Conservation (phyloP, 805 yeast genomes). For the Brettanomyces naardenensis region DNA sequence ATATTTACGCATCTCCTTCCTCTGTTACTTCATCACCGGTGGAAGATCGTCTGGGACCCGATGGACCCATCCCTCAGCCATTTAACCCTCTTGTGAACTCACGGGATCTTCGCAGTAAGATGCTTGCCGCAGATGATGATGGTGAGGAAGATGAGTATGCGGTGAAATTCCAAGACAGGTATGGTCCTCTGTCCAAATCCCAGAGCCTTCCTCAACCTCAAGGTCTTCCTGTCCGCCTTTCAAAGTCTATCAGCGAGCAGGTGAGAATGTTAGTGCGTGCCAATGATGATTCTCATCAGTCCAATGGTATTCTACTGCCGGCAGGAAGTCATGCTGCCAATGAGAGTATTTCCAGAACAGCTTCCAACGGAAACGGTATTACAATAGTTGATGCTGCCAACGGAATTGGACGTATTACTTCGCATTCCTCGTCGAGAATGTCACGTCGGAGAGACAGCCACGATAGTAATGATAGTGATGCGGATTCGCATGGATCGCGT, state of each 20-base stretch:
- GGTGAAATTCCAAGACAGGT: slow-evolving; percentile 17
- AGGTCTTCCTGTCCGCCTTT: slow-evolving; percentile 16
- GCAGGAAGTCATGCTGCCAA: slow-evolving; percentile 4
- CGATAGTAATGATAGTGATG: slow-evolving; percentile 43
- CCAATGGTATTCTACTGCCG: slow-evolving; percentile 26
- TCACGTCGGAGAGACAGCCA: slow-evolving; percentile 3
- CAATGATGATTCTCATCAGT: slow-evolving; percentile 23
- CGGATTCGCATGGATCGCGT: slow-evolving; percentile 65
- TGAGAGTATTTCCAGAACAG: neutral
- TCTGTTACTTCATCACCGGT: neutral
- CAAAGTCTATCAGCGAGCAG: slow-evolving; percentile 37
- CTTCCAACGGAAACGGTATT: neutral
- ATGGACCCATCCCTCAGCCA: slow-evolving; percentile 9
- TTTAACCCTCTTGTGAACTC: slow-evolving; percentile 16
- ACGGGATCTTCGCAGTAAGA: slow-evolving; percentile 22
- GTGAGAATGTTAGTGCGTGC: slow-evolving; percentile 29
- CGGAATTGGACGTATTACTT: neutral
- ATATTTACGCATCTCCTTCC: neutral
- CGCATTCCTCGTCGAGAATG: neutral
- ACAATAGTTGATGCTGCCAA: neutral
- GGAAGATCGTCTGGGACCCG: slow-evolving; percentile 1
- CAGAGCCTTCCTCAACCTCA: neutral
- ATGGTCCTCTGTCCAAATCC: slow-evolving; percentile 3
- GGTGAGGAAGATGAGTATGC: slow-evolving; percentile 23
- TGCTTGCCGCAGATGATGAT: slow-evolving; percentile 24